Evolutionary conservation across 116 monocot genomes (phyloP).

Genomic region (Iris pallida): DNA sequence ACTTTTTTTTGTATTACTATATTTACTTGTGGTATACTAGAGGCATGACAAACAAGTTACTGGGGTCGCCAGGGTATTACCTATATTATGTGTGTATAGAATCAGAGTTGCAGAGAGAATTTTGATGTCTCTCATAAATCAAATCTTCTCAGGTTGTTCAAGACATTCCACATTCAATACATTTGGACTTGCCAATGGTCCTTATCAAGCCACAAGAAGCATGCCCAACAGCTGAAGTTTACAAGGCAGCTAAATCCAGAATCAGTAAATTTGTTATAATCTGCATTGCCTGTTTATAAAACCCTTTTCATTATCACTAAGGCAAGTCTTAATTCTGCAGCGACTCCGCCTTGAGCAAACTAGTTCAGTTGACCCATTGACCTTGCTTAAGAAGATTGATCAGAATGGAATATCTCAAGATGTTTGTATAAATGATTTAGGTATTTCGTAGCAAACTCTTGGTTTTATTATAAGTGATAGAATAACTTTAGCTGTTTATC

Average conservation of each 20-base stretch:
- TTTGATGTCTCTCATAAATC: background rate
- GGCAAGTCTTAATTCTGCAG: conserved; percentile 38
- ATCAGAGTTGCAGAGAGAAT: background rate
- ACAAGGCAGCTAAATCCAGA: conserved; percentile 51
- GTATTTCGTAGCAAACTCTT: conserved; percentile 26
- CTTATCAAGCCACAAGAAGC: conserved; percentile 92
- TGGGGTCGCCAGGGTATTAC: background rate
- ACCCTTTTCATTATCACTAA: background rate
- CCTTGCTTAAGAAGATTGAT: conserved; percentile 50
- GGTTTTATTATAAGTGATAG: background rate
- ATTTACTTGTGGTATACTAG: too few species aligned
- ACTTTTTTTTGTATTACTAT: background rate
- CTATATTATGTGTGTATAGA: background rate
- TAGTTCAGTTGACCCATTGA: conserved; percentile 67
- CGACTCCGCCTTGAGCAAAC: conserved; percentile 54
- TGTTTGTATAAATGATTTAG: conserved; percentile 92
- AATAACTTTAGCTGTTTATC: background rate
- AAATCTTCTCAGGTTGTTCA: conserved; percentile 55
- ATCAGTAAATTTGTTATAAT: background rate
- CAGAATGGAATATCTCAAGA: conserved; percentile 84
- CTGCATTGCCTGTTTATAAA: conserved; percentile 2
- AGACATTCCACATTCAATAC: conserved; percentile 61
- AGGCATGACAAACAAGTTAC: too few species aligned
- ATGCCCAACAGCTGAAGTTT: conserved; percentile 93
- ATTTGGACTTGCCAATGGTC: conserved; percentile 72